A percentile compares a stretch with the other conserved stretches of the same genome.
These are phyloP conservation scores for Aspergillus sojae DNA, from an alignment of 2,329 filamentous ascomycete genomes.

Conservation along the genomic window DNA sequence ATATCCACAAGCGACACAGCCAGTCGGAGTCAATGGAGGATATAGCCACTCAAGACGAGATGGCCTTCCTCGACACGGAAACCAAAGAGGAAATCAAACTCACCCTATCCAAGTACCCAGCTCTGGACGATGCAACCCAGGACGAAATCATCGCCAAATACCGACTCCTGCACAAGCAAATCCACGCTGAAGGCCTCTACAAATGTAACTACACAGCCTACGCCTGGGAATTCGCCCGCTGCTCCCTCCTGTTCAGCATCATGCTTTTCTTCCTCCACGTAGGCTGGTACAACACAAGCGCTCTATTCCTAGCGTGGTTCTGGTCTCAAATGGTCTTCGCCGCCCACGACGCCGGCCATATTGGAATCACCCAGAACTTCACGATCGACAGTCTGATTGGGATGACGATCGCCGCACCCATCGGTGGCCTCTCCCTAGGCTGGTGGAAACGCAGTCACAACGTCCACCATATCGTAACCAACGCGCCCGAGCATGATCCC, in stretches of 20 bases:
- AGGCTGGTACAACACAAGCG: conserved; percentile 69
- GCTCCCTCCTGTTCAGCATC: conserved; percentile 62
- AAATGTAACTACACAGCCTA: conserved; percentile 79
- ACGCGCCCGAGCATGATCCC: conserved; percentile 90
- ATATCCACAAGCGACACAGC: not conserved
- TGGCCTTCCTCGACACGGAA: conserved; percentile 13
- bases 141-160: conserved; percentile 68
- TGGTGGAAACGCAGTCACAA: conserved; percentile 99
- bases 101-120: conserved; percentile 68
- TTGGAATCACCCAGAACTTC: conserved; percentile 92
- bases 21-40: not conserved
- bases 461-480: conserved; percentile 94
- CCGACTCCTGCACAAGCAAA: conserved; percentile 23
- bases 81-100: conserved; percentile 18
- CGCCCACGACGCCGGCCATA: conserved; percentile 73
- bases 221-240: conserved; percentile 68
- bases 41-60: conserved; percentile 16
- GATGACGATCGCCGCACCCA: conserved; percentile 83
- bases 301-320: conserved; percentile 72
- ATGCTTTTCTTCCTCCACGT: conserved; percentile 55
- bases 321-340: conserved; percentile 95
- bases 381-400: conserved; percentile 79
- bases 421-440: conserved; percentile 83
- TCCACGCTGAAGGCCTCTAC: conserved; percentile 70
- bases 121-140: conserved; percentile 72